phyloP scores from a whole-genome alignment of 2,329 filamentous ascomycete genomes.

The Chlorencoelia australis region DNA sequence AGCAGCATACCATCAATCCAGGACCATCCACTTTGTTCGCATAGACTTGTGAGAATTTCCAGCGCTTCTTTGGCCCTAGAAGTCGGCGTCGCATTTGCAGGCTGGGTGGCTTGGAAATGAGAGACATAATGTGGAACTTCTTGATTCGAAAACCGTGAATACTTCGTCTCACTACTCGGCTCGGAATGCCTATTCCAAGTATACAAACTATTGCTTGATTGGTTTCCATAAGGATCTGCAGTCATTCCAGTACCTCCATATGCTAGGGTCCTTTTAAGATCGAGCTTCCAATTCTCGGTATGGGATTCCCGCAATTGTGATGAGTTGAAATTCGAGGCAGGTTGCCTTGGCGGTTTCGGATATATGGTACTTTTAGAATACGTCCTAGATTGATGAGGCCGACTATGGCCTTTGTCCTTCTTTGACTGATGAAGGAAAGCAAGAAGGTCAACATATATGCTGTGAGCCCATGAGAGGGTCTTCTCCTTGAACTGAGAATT shows the following conservation, averaged over 20 bases:
- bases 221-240: background rate
- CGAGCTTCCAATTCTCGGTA: background rate
- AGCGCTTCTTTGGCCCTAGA: conserved; percentile 52
- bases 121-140: conserved; percentile 22
- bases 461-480: conserved; percentile 59
- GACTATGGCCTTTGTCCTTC: conserved; percentile 33
- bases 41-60: conserved; percentile 62
- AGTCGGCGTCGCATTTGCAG: conserved; percentile 12
- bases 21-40: conserved; percentile 69
- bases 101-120: conserved; percentile 15
- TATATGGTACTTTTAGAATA: conserved; percentile 44
- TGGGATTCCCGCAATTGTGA: conserved; percentile 13
- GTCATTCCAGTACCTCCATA: conserved; percentile 3
- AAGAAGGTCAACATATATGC: conserved; percentile 61
- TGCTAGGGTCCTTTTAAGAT: background rate
- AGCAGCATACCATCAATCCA: conserved; percentile 93
- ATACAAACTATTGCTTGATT: conserved; percentile 1
- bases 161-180: conserved; percentile 7
- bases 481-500: conserved; percentile 54
- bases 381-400: conserved; percentile 26
- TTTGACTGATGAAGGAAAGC: conserved; percentile 52
- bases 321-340: conserved; percentile 17
- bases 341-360: conserved; percentile 35
- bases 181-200: conserved; percentile 3
- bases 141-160: conserved; percentile 12